These are phyloP conservation scores for Rosa chinensis DNA, from an alignment of 306 rosid genomes.

Conservation along the genomic window DNA sequence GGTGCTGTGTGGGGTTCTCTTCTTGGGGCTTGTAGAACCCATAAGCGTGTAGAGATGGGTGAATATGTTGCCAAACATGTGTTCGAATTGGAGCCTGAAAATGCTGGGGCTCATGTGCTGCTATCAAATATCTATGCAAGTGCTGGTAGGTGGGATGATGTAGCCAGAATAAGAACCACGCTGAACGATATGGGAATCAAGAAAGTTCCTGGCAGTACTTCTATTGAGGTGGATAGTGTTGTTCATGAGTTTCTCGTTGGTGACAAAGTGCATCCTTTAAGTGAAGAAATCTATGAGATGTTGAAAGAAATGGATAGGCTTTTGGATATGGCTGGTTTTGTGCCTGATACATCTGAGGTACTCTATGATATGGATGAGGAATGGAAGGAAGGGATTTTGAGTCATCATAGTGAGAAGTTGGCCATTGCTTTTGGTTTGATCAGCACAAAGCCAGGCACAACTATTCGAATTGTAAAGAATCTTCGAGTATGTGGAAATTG, in stretches of 20 bases:
- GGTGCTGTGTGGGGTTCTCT: conserved; percentile 88
- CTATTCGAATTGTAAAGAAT: conserved; percentile 74
- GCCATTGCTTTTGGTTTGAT: conserved; percentile 87
- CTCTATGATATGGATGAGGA: conserved; percentile 78
- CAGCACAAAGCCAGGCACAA: conserved; percentile 73
- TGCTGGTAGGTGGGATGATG: conserved; percentile 85
- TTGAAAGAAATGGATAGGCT: conserved; percentile 61
- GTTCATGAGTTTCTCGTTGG: conserved; percentile 92
- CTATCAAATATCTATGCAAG: conserved; percentile 80
- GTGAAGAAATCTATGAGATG: conserved; percentile 55
- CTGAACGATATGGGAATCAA: conserved; percentile 74
- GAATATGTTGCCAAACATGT: conserved; percentile 62
- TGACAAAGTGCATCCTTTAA: conserved; percentile 60
- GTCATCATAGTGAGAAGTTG: conserved; percentile 82
- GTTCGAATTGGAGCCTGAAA: conserved; percentile 67
- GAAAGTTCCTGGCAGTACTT: conserved; percentile 89
- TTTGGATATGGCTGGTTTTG: conserved; percentile 56
- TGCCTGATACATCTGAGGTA: conserved; percentile 78
- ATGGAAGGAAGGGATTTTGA: conserved; percentile 80
- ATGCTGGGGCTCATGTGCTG: conserved; percentile 65
- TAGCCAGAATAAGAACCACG: conserved; percentile 68
- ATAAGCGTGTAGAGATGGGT: conserved; percentile 58
- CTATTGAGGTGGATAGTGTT: conserved; percentile 64
- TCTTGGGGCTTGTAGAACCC: conserved; percentile 75
- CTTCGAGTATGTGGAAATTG: conserved; percentile 89